A percentile compares a stretch with the other conserved stretches of the same genome.
Evolutionary conservation across 1,139 yeast genomes (phyloP).

Genomic region (Saccharomyces pastorianus): DNA sequence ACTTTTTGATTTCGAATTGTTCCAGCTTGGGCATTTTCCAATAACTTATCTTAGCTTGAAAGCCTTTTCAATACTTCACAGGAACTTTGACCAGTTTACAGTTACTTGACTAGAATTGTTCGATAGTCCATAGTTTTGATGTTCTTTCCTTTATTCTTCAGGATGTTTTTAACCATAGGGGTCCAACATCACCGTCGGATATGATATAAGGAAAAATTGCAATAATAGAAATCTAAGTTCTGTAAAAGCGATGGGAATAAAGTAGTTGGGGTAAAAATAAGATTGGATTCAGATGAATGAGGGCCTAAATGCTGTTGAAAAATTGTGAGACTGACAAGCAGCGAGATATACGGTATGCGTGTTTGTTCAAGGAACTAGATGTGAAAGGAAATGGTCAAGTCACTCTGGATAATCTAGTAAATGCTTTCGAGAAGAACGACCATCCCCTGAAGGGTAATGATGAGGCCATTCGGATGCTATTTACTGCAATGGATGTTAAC

Average conservation of each 20-base stretch:
- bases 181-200: background rate
- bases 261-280: background rate
- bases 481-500: constrained; percentile 50
- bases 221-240: background rate
- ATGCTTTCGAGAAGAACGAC: constrained; percentile 45
- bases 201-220: background rate
- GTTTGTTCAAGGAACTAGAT: constrained; percentile 43
- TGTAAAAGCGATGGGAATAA: background rate
- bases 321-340: constrained; percentile 14
- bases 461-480: constrained; percentile 48
- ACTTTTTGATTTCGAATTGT: constrained; percentile 90
- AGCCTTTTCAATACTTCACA: background rate
- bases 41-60: background rate
- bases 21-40: constrained; percentile 50
- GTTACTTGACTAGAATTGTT: background rate
- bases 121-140: background rate
- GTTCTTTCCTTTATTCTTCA: background rate
- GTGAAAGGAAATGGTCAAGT: constrained; percentile 47
- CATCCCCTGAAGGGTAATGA: constrained; percentile 66
- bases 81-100: background rate
- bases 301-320: constrained; percentile 2
- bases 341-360: constrained; percentile 18
- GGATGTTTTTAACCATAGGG: background rate
- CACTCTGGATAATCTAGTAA: constrained; percentile 45
- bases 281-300: constrained; percentile 6